These are phyloP conservation scores for Agapanthus africanus DNA, from an alignment of 106 monocot species.

Conservation along the genomic window DNA sequence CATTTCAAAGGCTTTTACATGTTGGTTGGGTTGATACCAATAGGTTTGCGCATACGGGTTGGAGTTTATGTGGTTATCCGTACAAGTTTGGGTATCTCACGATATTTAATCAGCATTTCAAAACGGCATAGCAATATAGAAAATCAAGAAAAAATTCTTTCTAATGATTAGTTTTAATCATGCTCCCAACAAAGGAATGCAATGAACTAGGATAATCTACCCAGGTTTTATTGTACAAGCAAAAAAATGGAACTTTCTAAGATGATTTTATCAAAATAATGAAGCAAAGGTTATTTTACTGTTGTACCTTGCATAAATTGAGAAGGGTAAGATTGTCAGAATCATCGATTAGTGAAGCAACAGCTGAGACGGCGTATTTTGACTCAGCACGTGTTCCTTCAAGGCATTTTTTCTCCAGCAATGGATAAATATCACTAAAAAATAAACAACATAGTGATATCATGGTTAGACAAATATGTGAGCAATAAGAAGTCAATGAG, in stretches of 20 bases:
- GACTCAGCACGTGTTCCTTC: constrained; percentile 68
- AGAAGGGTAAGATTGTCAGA: constrained; percentile 31
- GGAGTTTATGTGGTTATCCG: background rate
- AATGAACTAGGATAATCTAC: background rate
- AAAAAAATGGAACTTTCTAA: background rate
- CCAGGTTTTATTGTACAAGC: background rate
- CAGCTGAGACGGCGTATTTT: constrained; percentile 66
- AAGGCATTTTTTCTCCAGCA: constrained; percentile 63
- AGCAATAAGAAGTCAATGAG: background rate
- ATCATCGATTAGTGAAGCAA: constrained; percentile 41
- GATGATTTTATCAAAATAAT: background rate
- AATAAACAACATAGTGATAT: constrained; percentile 11
- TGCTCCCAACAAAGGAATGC: background rate
- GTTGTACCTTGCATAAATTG: constrained; percentile 60
- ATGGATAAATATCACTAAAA: constrained; percentile 59
- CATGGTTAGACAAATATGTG: background rate
- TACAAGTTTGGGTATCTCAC: background rate
- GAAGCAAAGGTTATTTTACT: background rate
- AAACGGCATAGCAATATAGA: background rate
- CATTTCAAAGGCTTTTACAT: background rate
- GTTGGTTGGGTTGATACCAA: background rate
- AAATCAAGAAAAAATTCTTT: background rate
- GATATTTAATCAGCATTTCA: background rate
- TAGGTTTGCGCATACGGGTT: background rate
- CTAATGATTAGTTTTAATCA: background rate